Conservation (phyloP, 228 moss, liverwort and hornwort species). For the Sphagnum magellanicum region DNA sequence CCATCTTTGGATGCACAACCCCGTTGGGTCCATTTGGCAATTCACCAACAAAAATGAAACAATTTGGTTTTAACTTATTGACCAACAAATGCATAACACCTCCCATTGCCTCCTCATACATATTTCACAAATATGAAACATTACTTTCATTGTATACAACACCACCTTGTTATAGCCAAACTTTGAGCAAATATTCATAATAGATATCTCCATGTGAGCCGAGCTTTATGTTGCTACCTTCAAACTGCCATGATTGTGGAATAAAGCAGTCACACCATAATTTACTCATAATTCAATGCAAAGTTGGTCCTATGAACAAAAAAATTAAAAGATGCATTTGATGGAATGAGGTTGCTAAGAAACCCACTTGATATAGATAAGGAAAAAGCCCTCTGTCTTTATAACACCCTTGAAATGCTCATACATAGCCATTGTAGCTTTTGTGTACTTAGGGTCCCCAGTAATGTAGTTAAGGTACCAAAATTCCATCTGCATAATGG, state of each 20-base stretch:
- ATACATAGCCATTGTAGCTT: conserved; percentile 77
- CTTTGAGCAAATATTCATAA: conserved; percentile 95
- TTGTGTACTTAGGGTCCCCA: conserved; percentile 72
- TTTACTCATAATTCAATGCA: no score
- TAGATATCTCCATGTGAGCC: conserved; percentile 99
- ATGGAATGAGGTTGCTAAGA: no score
- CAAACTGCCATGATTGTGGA: conserved; percentile 78
- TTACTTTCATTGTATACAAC: conserved; percentile 62
- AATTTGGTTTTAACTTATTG: conserved; percentile 54
- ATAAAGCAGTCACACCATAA: conserved; percentile 24
- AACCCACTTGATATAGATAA: conserved; percentile 77
- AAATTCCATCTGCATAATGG: conserved; percentile 90
- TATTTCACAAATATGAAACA: conserved; percentile 76
- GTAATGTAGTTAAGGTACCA: conserved; percentile 77
- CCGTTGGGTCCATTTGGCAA: conserved; percentile 46
- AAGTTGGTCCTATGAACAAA: no score
- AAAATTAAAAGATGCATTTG: no score
- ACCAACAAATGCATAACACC: conserved; percentile 84
- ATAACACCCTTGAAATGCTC: conserved; percentile 79
- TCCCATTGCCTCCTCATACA: conserved; percentile 96
- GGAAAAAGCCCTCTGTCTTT: conserved; percentile 88
- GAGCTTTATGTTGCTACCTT: conserved; percentile 77
- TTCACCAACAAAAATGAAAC: conserved; percentile 87
- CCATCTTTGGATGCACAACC: conserved; percentile 80
- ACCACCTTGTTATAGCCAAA: conserved; percentile 97